phyloP scores from a whole-genome alignment of 2,329 filamentous ascomycete species.

The Trichoderma hamatum region DNA sequence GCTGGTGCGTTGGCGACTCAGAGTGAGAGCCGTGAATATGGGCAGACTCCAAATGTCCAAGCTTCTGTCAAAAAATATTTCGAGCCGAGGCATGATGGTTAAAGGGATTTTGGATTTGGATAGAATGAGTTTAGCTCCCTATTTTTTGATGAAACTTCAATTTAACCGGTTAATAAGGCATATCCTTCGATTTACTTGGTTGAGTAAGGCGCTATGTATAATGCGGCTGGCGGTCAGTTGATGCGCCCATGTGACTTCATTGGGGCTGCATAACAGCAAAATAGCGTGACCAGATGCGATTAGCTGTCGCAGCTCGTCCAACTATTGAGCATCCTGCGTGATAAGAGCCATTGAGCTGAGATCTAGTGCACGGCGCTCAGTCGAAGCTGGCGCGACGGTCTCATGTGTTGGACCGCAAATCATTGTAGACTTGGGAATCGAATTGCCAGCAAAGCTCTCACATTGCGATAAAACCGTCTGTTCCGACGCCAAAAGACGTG shows the following conservation, averaged over 20 bases:
- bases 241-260: neutral
- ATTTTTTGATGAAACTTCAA: no score
- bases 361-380: neutral
- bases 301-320: neutral
- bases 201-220: neutral
- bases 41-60: neutral
- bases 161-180: no score
- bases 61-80: neutral
- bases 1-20: neutral
- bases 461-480: neutral
- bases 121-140: no score
- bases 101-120: neutral
- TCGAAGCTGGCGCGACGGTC: neutral
- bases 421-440: slow-evolving; percentile 9
- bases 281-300: neutral
- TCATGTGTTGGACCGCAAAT: neutral
- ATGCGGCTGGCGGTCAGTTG: neutral
- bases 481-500: neutral
- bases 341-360: neutral
- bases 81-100: rapidly evolving
- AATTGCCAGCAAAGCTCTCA: slow-evolving; percentile 7
- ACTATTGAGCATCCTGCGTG: neutral
- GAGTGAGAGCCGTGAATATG: neutral
- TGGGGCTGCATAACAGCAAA: neutral
- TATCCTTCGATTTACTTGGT: neutral